These are phyloP conservation scores for Beauveria varroae DNA, from an alignment of 2,329 filamentous ascomycete species.

Conservation along the genomic window DNA sequence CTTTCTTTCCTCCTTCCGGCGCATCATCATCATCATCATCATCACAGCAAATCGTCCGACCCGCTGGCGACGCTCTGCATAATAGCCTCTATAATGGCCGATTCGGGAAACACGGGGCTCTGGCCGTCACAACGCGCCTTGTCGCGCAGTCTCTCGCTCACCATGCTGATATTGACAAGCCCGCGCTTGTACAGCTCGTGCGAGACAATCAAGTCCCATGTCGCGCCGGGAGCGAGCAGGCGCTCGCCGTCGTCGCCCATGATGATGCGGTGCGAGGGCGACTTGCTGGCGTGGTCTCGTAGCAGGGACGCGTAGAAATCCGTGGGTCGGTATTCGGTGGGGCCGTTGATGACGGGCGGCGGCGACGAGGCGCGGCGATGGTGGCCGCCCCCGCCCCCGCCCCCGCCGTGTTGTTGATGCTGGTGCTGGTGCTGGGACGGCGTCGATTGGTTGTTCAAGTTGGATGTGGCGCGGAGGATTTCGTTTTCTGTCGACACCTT, in stretches of 20 bases:
- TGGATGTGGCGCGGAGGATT: constrained; percentile 74
- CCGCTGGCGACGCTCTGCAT: constrained; percentile 69
- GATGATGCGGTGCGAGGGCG: constrained; percentile 60
- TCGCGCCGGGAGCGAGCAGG: constrained; percentile 66
- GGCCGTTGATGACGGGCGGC: constrained; percentile 48
- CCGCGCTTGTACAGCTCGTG: constrained; percentile 72
- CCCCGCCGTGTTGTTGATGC: not conserved
- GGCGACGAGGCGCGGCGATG: constrained; percentile 27
- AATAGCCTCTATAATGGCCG: constrained; percentile 65
- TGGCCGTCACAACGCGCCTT: constrained; percentile 77
- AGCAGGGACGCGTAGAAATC: constrained; percentile 63
- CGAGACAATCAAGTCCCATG: constrained; percentile 83
- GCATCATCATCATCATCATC: no score
- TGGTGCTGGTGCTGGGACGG: not conserved
- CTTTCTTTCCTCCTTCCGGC: not conserved
- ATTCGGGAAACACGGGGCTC: constrained; percentile 80
- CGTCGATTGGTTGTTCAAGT: constrained; percentile 17
- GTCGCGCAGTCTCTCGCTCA: constrained; percentile 70
- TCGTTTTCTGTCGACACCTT: constrained; percentile 86
- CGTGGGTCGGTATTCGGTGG: constrained; percentile 62
- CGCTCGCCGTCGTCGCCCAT: constrained; percentile 59
- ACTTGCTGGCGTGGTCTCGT: constrained; percentile 54
- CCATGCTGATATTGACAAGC: constrained; percentile 70
- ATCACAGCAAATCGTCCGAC: constrained; percentile 61
- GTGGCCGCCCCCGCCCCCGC: constrained; percentile 16